Base-by-base conservation (phyloP, 2,329 filamentous ascomycete species). In the Sclerotinia borealis region DNA sequence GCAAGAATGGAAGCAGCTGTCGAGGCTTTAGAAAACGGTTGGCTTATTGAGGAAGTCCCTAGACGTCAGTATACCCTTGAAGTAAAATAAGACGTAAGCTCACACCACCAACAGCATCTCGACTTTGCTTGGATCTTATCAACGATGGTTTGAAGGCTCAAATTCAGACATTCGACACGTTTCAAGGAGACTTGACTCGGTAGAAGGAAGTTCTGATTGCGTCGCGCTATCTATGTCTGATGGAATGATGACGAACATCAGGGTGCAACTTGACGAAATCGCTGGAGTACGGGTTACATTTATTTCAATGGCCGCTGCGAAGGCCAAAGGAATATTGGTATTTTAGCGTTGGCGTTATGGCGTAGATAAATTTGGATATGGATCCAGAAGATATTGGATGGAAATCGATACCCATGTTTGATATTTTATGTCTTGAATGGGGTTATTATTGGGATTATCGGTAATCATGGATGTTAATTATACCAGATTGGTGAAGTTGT, bases 1-100 rank as follows among this genome's bases (percentile, higher is more conserved):
- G 72, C 72, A 25, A 52, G 72, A 15, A 61, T 74, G 56, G 71
- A 72, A 52, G 72, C 72, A 58, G 72, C 71, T 5, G 70, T 74
- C 4, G 72, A 74, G 58, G 70, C 68, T 15, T 55, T 72, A 51
- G 70, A 73, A 51, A 67, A 52, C 9, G 70, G 70, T 2, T 66
- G 64, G 25, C 62, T 54, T 10, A 61, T 70, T 45, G 66, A 70
- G 43, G 69, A 69, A 25, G 65, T 70, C 15, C 61, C 63, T 48
- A 71, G 70, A 54, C 71, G 71, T 72, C n/a, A 67, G 71, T 68
- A 61, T 15, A 15, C 15, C 41, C 41, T 41, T 39, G 13, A 13
- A 61, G 15, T 34, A n/a, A n/a, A 5, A 48, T n/a, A 22, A 37
- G 13, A n/a, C 36, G 29, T 5, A 31, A 39, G 52, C 60, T 62